Evolutionary conservation across 139 green algal species (phyloP).

Genomic region (Edaphochlamys debaryana): DNA sequence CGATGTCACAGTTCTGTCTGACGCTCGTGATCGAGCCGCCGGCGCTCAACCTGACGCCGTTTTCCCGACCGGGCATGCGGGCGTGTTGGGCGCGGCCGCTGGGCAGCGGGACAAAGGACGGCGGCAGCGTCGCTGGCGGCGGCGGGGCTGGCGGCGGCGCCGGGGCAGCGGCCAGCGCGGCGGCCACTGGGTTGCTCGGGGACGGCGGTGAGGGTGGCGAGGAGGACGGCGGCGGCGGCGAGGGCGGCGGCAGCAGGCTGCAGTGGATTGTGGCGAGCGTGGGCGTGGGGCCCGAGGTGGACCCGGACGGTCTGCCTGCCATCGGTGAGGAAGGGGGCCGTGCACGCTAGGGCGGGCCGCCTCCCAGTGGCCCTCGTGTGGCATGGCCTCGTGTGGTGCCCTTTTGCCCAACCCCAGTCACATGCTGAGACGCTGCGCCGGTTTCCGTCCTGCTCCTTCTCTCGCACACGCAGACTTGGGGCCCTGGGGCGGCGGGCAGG

Average conservation of each 20-base stretch:
- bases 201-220: neutral
- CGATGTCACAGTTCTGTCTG: constrained; percentile 71
- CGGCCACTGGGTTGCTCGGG: neutral
- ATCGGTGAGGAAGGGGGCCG: neutral
- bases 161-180: neutral
- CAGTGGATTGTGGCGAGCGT: constrained; percentile 63
- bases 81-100: constrained; percentile 59
- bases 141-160: neutral
- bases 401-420: no score
- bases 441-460: no score
- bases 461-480: no score
- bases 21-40: constrained; percentile 74
- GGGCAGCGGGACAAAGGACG: neutral
- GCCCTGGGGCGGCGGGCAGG: no score
- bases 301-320: neutral
- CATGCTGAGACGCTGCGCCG: no score
- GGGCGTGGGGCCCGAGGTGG: neutral
- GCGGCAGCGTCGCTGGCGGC: neutral
- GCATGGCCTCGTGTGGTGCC: no score
- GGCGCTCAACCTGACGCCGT: constrained; percentile 19
- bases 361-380: no score
- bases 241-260: constrained; percentile 35
- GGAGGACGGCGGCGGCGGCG: neutral
- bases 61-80: constrained; percentile 35
- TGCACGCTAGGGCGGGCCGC: no score